Base-by-base conservation (phyloP, 225 moss, liverwort and hornwort genomes). In the Sphagnum tenellum region DNA sequence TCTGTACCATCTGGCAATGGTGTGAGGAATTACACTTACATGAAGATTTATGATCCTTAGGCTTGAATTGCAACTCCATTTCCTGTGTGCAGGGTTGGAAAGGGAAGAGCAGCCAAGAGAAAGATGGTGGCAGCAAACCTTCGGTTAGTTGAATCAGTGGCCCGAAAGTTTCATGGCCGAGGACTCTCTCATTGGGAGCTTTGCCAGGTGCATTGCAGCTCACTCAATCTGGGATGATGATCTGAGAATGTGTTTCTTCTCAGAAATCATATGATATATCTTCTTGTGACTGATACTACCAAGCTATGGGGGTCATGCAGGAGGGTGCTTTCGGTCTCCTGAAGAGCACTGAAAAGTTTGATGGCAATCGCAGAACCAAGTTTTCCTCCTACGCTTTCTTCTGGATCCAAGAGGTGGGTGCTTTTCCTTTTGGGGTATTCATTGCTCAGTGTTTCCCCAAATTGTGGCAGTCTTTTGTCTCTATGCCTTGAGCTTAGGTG, bases 101-200 rank as follows among this genome's bases (percentile, higher is more conserved):
- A 82, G 71, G 96, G 93, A 48, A 86, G 96, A 64, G 92, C 96
- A 60, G 90, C 96, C 53, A 89, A 98, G 73, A 90, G 96, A 66
- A 98, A 87, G 77, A 98, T 93, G 93, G 83, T 98, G 8, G 82
- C 90, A 72, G 89, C 96, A 63, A 98, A 89, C 71, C 62, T 92
- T 44, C 83, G 75, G 59, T 82, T 98, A 1, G 96, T 98, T 44
- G 81, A 86, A 74, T 90, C 90, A 64, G 78, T 98, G 48, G 96
- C 96, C 56, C 81, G 78, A 12, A 84, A 77, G 65, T 98, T 92
- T 74, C 83, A 64, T 44, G 96, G 92, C 14, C 86, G 79, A 74
- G 92, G 90, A 48, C 90, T 98, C 56, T 89, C 96, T 10, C 96
- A 98, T 59, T 76, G 74, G 67, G 96, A 98, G 73, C 78, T 98